A percentile compares a stretch with the other conserved stretches of the same genome.
These are phyloP conservation scores for Pestalotiopsis sp. DNA, from an alignment of 2,329 filamentous ascomycete species.

Conservation along the genomic window DNA sequence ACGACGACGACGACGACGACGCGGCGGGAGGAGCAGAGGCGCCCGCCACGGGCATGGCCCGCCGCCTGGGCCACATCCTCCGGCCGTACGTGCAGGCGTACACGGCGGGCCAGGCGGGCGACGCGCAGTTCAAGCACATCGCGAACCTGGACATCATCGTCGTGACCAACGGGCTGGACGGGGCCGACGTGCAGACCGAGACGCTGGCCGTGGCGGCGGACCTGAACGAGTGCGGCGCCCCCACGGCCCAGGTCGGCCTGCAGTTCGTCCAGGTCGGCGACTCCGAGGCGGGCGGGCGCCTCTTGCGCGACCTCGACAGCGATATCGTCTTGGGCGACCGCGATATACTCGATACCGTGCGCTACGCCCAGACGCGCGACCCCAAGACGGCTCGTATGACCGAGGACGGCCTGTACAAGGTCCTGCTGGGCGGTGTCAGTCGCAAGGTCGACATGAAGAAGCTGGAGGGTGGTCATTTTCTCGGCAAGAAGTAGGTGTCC, in stretches of 20 bases:
- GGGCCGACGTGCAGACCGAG: conserved; percentile 73
- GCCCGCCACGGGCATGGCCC: conserved; percentile 55
- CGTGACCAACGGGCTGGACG: conserved; percentile 83
- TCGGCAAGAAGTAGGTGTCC: neutral
- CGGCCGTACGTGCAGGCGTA: conserved; percentile 67
- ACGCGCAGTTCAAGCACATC: conserved; percentile 65
- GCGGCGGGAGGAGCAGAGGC: neutral
- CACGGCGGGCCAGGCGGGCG: conserved; percentile 35
- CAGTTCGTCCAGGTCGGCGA: conserved; percentile 95
- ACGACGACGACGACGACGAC: neutral
- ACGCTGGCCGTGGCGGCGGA: conserved; percentile 68
- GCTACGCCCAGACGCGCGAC: neutral
- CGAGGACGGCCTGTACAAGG: neutral
- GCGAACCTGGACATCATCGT: conserved; percentile 75
- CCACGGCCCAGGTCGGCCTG: conserved; percentile 81
- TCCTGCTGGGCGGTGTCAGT: neutral
- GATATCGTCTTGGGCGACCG: conserved; percentile 59
- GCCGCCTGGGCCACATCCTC: conserved; percentile 69
- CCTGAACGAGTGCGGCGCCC: conserved; percentile 69
- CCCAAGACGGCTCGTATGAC: neutral
- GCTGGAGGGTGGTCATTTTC: neutral
- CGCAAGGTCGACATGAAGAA: neutral
- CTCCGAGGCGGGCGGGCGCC: conserved; percentile 62
- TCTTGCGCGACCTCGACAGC: conserved; percentile 76
- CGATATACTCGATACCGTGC: conserved; percentile 89